phyloP scores from a whole-genome alignment of 331 rosid species.

The Rhamnella rubrinervis region DNA sequence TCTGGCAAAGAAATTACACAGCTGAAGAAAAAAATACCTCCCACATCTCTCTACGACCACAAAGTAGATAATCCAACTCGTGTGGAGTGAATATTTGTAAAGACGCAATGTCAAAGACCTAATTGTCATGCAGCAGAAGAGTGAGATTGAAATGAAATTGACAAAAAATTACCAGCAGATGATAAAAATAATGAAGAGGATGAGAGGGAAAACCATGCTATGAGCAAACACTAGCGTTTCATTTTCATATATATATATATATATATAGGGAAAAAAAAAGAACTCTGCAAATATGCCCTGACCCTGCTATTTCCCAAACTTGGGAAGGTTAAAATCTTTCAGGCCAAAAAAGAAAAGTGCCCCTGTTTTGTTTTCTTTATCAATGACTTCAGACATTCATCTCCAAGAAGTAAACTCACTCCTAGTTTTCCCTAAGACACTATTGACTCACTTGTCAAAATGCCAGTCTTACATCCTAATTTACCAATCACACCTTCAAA shows the following conservation, averaged over 20 bases:
- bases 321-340: not conserved
- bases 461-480: not conserved
- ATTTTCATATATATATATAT: no score
- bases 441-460: not conserved
- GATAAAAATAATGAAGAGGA: not conserved
- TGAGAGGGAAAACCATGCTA: not conserved
- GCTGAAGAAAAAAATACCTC: conserved; percentile 46
- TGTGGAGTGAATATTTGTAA: conserved; percentile 85
- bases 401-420: not conserved
- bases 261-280: not conserved
- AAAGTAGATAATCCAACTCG: conserved; percentile 90
- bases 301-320: not conserved
- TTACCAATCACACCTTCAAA: not conserved
- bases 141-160: not conserved
- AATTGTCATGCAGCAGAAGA: conserved; percentile 18
- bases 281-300: not conserved
- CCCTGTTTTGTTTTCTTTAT: not conserved
- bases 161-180: not conserved
- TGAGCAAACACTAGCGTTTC: not conserved
- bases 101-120: conserved; percentile 88
- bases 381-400: not conserved
- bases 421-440: not conserved
- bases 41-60: conserved; percentile 98
- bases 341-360: no score
- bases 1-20: not conserved